Base-by-base conservation (phyloP, 2,329 filamentous ascomycete species). In the Orbilia quercus region DNA sequence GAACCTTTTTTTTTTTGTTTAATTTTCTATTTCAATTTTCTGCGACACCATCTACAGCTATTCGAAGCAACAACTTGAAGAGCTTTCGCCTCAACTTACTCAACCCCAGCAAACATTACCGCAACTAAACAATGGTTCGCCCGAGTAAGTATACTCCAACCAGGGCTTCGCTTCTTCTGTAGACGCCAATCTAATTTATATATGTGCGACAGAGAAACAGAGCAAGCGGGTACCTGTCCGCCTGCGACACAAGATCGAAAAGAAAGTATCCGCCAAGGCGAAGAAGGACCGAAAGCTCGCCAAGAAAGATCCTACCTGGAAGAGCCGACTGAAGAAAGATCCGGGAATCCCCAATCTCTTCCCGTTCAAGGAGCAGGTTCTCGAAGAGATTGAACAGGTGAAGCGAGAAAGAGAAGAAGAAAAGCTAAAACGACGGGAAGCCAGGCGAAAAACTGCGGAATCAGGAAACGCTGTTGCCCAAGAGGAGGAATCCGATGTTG, bases 301-400 rank as follows among this genome's bases (percentile, higher is more conserved):
- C 64, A 98, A 96, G 84, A 92, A 96, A 87, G 96, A 97, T 81
- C 94, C 95, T 34, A 88, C 96, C 91, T 98, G 95, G 92, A 88
- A 91, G 77, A 93, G 92, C 71, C 91, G 92, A 81, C 81, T 96
- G 77, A 98, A 97, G 87, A 99, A 98, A 84, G 95, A 99, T 79
- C 95, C 94, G 22, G 95, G 95, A 53, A 97, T 99, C 75, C 95
- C 95, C 42, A 99, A 98, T 80, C 83, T 97, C 36, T 99, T 97
- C 83, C 95, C 95, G 0, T 97, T 95, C 85, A 99, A 99, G 84
- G 93, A 97, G 81, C 93, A 90, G 84, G 87, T 99, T 25, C 86
- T 99, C 34, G 88, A 93, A 69, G 92, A 99, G 82, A 96, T 99
- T 78, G 95, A 99, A 82, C 91, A 96, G 82, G 90, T 88, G 78